These are phyloP conservation scores for Fusarium irregulare DNA, from an alignment of 2,329 filamentous ascomycete species.

Conservation along the genomic window DNA sequence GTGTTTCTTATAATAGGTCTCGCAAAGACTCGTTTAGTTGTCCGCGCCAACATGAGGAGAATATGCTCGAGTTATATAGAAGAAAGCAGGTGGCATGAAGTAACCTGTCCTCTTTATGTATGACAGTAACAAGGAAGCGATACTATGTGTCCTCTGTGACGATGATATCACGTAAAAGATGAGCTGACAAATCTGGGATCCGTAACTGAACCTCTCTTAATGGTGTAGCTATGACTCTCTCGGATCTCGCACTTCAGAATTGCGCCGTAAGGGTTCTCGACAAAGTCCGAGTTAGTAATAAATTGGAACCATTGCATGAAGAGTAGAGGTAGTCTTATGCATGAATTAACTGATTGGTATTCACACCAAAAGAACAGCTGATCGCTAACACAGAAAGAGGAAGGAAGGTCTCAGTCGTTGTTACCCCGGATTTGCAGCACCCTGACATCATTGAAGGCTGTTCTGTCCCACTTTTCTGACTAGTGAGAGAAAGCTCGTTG, in stretches of 20 bases:
- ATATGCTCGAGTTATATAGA: not conserved
- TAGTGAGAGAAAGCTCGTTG: slow-evolving; percentile 1
- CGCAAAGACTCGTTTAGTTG: slow-evolving; percentile 24
- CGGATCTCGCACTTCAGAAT: slow-evolving; percentile 10
- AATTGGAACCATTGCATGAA: slow-evolving; percentile 11
- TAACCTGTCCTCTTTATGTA: not conserved
- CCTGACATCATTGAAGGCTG: slow-evolving; percentile 33
- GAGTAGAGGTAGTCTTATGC: slow-evolving; percentile 5
- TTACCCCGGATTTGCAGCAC: slow-evolving; percentile 40
- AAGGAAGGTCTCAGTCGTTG: not conserved
- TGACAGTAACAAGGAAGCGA: not conserved
- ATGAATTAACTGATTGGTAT: not conserved
- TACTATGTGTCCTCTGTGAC: slow-evolving; percentile 1
- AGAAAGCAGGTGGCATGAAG: not conserved
- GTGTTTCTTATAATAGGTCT: slow-evolving; percentile 10
- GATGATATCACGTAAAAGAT: slow-evolving; percentile 16
- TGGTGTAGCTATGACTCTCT: not conserved
- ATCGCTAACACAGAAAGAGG: not conserved
- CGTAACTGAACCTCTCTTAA: not conserved
- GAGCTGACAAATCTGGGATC: slow-evolving; percentile 28
- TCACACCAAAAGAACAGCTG: not conserved
- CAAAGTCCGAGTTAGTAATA: not conserved
- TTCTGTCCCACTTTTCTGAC: slow-evolving; percentile 17
- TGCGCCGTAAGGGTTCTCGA: not conserved
- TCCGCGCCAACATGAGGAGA: slow-evolving; percentile 27